Evolutionary conservation across 2,329 filamentous ascomycete species (phyloP).

Genomic region (Talaromyces albobiverticillius): DNA sequence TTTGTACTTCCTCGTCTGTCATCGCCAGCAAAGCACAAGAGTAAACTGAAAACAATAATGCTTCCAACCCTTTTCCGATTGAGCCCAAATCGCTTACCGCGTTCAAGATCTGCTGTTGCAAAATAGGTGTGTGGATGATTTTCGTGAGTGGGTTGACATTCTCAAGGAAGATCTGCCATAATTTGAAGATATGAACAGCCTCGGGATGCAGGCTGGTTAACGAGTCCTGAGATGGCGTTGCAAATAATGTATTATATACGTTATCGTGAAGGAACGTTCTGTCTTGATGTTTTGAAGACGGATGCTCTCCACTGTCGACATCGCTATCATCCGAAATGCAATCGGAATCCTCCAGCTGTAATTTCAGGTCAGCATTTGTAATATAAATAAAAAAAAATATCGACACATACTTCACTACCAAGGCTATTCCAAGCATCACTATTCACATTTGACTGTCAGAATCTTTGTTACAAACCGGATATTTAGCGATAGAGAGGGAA

Average conservation of each 20-base stretch:
- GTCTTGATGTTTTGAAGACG: background rate
- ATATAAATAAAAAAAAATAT: background rate
- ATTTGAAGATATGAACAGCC: conserved; percentile 50
- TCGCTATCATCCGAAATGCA: conserved; percentile 10
- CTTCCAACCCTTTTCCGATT: conserved; percentile 53
- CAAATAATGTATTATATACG: conserved; percentile 4
- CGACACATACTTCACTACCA: conserved; percentile 3
- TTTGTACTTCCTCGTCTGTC: conserved; percentile 39
- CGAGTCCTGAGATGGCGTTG: background rate
- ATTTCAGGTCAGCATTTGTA: background rate
- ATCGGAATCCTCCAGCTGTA: conserved; percentile 1
- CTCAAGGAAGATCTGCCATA: conserved; percentile 59
- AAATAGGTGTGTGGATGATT: conserved; percentile 56
- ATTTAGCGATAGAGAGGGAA: background rate
- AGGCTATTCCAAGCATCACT: conserved; percentile 11
- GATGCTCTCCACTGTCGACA: conserved; percentile 1
- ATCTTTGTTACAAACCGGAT: background rate
- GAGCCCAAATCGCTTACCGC: conserved; percentile 50
- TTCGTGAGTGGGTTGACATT: conserved; percentile 62
- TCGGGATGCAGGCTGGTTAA: conserved; percentile 9
- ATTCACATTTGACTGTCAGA: background rate
- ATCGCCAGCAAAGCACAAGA: conserved; percentile 51
- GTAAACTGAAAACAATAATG: conserved; percentile 62
- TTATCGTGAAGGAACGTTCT: background rate
- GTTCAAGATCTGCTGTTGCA: conserved; percentile 51